Base-by-base conservation (phyloP, 257 asterid genomes). In the Solanum tarijense region DNA sequence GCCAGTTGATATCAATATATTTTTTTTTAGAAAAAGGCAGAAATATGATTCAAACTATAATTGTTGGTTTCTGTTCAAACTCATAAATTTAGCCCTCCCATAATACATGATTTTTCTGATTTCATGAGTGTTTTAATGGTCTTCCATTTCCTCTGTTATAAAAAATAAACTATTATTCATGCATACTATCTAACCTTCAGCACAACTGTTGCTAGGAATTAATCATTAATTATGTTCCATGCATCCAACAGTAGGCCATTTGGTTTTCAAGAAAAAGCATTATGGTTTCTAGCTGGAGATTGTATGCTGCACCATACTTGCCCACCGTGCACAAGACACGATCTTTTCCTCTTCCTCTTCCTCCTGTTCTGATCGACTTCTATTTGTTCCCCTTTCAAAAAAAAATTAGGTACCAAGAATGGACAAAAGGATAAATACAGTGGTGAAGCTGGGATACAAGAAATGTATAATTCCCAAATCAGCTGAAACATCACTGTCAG, bases 391-490 rank as follows among this genome's bases (percentile, higher is more conserved):
- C n/a, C 35, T 38, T 34, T 20, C 23, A 29, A 71, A 55, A 55
- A 55, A 9, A 48, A 78, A 27, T 46, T 83, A 96, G 99, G 98
- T 97, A 48, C 95, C 99, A 31, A 95, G 94, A 91, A 39, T 97
- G 95, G 99, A 94, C 81, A 97, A 95, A 89, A 93, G 99, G 91
- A 88, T 95, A 71, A 89, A 89, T 87, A 95, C 99, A 3, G 90
- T 96, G 36, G 95, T 93, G 10, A 96, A 96, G 90, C 92, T 97
- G 88, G 98, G 99, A 58, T 97, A 96, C 86, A 93, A 89, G 90
- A 94, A 92, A 89, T 97, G 99, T 87, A 86, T 97, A 20, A 92
- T 97, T 86, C 95, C 99, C 21, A 92, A 92, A 86, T 88, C 89
- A 2, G 98, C 95, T 0, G 95, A 91, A 91, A 90, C 91, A 85